Evolutionary conservation across 2,329 filamentous ascomycete species (phyloP).

Genomic region (Fusarium acutatum): DNA sequence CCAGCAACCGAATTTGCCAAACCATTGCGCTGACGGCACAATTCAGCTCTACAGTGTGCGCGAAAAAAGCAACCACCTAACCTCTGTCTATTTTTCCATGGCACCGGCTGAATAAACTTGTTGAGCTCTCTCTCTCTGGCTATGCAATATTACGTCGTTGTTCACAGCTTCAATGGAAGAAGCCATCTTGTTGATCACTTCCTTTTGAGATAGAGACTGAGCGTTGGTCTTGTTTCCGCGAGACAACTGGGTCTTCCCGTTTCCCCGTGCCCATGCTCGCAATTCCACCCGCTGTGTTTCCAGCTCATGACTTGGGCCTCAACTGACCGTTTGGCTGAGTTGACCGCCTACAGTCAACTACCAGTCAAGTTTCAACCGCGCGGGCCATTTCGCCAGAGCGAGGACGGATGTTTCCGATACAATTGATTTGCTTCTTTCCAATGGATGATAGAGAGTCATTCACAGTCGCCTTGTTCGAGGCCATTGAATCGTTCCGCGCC

Average conservation of each 20-base stretch:
- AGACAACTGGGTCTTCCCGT: constrained; percentile 27
- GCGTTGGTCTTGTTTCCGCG: constrained; percentile 20
- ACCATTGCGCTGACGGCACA: constrained; percentile 28
- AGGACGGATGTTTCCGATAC: constrained; percentile 14
- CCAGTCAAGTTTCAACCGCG: neutral
- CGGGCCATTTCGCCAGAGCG: constrained; percentile 22
- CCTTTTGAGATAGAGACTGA: constrained; percentile 17
- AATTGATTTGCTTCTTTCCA: neutral
- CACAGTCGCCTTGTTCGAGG: neutral
- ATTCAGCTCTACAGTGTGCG: neutral
- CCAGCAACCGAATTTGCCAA: neutral
- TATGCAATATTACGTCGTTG: constrained; percentile 38
- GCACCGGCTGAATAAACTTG: constrained; percentile 11
- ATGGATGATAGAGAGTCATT: constrained; percentile 8
- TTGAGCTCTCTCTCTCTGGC: neutral
- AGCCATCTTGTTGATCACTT: constrained; percentile 33
- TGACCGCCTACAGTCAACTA: constrained; percentile 17
- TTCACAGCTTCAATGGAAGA: constrained; percentile 6
- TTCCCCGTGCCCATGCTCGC: constrained; percentile 23
- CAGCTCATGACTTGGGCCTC: constrained; percentile 11
- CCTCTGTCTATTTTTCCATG: constrained; percentile 7
- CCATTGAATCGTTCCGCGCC: constrained; percentile 5
- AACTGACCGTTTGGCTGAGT: constrained; percentile 30
- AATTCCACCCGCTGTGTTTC: constrained; percentile 14
- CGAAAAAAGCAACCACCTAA: constrained; percentile 1